Base-by-base conservation (phyloP, 2,329 filamentous ascomycete species). In the Didymella sp. region DNA sequence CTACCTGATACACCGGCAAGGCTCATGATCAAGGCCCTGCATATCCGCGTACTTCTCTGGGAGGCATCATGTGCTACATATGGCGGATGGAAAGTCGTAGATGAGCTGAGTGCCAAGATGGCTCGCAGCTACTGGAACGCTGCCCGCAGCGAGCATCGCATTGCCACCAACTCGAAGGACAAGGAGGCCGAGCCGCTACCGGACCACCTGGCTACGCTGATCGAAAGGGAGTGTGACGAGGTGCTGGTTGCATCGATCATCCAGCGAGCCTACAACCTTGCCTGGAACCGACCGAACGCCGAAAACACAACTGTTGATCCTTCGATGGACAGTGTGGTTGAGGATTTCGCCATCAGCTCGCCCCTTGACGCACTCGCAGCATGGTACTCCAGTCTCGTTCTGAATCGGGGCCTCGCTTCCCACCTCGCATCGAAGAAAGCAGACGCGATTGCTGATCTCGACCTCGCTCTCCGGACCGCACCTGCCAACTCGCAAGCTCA, bases 1-100 rank as follows among this genome's bases (percentile, higher is more conserved):
- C 81, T 97, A 1, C 92, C 93, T 11, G 87, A 91, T 57, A 95
- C 91, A 0, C 92, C 94, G 1, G 83, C 85, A 44, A 85, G 92
- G 40, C 83, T 96, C 51, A 96, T 97, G 91, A 84, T 96, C 54
- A 96, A 96, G 76, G 91, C 94, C 1, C 81, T 98, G 33, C 94
- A 98, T 71, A 89, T 96, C 58, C 90, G 92, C n/a, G 86, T 97
- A 41, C 83, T 97, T 30, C 82, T 96, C 35, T 96, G 91, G 90
- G 89, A 92, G 64, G 80, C 86, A 42, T 87, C 89, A 33, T 85
- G 88, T 61, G 82, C 84, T 27, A 86, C 85, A 7, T 84, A 90
- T 46, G 84, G 88, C 61, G 81, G 82, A n/a, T 85, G 87, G 63
- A 83, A 81, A 22, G 77, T 86, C 46, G 85, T 89, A 57, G 88